phyloP scores from a whole-genome alignment of 768 basidiomycete genomes.

The Tricholoma matsutake region DNA sequence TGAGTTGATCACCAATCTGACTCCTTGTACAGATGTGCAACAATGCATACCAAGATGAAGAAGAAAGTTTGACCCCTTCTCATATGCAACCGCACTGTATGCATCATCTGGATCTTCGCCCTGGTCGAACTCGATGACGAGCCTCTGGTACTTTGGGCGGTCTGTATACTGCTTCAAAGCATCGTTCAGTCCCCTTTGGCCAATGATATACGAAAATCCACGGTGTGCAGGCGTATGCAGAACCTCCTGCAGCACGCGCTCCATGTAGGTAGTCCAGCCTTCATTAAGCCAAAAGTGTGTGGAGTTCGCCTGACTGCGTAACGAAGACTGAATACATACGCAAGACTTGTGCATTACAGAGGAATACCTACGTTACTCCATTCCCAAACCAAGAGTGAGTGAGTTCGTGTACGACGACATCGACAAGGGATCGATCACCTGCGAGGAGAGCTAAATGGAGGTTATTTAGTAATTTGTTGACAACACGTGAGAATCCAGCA shows the following conservation, averaged over 20 bases:
- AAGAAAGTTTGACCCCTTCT: constrained; percentile 88
- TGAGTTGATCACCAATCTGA: background rate
- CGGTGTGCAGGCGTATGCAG: constrained; percentile 74
- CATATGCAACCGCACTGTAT: constrained; percentile 75
- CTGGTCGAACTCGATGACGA: constrained; percentile 70
- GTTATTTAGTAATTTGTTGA: background rate
- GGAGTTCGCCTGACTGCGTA: constrained; percentile 60
- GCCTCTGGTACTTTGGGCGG: constrained; percentile 71
- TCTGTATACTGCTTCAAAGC: constrained; percentile 59
- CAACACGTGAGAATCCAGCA: background rate
- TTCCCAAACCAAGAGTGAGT: constrained; percentile 94
- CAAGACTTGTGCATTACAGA: background rate
- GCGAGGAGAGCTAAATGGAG: constrained; percentile 63
- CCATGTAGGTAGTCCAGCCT: constrained; percentile 93
- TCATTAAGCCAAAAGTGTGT: constrained; percentile 90
- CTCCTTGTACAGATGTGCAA: background rate
- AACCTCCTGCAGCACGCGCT: constrained; percentile 70
- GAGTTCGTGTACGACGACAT: constrained; percentile 86
- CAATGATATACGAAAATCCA: constrained; percentile 78
- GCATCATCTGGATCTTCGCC: constrained; percentile 81
- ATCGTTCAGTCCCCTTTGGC: constrained; percentile 67
- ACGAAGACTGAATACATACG: background rate
- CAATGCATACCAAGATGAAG: constrained; percentile 68
- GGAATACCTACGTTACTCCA: constrained; percentile 61
- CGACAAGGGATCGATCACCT: constrained; percentile 82